These are phyloP conservation scores for Xylariaceae sp. DNA, from an alignment of 2,329 filamentous ascomycete species.

Conservation along the genomic window DNA sequence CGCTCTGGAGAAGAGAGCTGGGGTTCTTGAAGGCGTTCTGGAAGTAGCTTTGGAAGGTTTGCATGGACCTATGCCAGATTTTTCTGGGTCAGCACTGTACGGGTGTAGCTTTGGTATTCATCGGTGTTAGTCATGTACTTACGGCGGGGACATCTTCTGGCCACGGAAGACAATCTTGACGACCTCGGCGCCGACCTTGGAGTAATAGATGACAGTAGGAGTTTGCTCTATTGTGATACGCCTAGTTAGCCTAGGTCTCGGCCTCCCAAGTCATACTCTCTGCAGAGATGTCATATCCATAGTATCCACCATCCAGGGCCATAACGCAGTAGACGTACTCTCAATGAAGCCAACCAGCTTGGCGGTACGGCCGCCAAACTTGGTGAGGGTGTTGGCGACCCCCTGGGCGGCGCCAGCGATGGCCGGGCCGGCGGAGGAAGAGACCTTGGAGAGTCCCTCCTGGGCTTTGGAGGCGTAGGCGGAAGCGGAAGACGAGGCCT, in stretches of 20 bases:
- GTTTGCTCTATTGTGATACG: conserved; percentile 63
- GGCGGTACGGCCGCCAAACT: conserved; percentile 81
- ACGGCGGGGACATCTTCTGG: conserved; percentile 95
- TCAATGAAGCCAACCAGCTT: conserved; percentile 76
- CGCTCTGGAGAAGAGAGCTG: conserved; percentile 49
- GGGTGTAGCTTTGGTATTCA: too few relatives aligned
- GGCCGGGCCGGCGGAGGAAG: conserved; percentile 75
- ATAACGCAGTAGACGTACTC: conserved; percentile 60
- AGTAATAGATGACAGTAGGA: conserved; percentile 88
- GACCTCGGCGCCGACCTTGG: conserved; percentile 82
- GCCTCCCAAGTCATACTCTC: neutral
- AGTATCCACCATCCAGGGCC: neutral
- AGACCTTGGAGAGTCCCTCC: conserved; percentile 48
- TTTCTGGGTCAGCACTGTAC: conserved; percentile 1
- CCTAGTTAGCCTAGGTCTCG: conserved; percentile 15
- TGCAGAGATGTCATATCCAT: neutral
- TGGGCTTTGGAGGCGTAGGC: conserved; percentile 37
- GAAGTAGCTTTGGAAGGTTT: conserved; percentile 85
- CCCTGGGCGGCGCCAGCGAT: conserved; percentile 70
- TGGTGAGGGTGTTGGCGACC: conserved; percentile 64
- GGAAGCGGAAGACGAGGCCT: conserved; percentile 36
- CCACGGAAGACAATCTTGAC: conserved; percentile 81
- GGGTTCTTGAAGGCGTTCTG: conserved; percentile 75
- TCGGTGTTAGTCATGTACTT: conserved; percentile 46
- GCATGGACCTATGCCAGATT: conserved; percentile 57